Base-by-base conservation (phyloP, 805 yeast genomes). In the Candida nemodendra region DNA sequence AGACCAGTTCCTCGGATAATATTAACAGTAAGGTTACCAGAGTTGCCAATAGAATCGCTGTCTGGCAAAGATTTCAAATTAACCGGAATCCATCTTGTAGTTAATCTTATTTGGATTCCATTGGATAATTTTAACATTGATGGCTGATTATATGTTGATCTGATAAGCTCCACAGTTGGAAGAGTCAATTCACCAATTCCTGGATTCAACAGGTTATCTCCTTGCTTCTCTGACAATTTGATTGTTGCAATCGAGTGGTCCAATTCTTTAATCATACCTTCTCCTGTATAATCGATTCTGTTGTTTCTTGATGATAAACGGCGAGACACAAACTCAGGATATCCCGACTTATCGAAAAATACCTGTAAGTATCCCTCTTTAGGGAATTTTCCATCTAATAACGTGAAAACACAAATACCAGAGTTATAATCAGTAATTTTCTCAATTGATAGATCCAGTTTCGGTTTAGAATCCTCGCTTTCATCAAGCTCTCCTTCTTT, bases 71-170 rank as follows among this genome's bases (percentile, higher is more conserved):
- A 65, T 26, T 74, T 56, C 37, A 73, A 69, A 30, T 71, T 62
- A 9, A 88, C 64, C 21, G 99, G 99, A 54, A 88, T 74, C 85
- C 88, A 91, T 44, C 87, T 80, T 19, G 78, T 68, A 47, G 69
- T 74, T 44, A 89, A 62, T 45, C 72, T 72, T 14, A 76, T 72
- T 5, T 69, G 66, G 19, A 72, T 43, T 11, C 54, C 51, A 27
- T 47, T 49, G 13, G 68, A 58, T 45, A 89, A 61, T 2, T 74
- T 69, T 38, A 89, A 42, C 3, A 71, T 68, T 37, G 72, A 69
- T 21, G 90, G 85, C 44, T 74, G 67, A 36, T 74, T 66, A 57
- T 78, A 88, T n/a, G 84, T 74, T 44, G 76, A 74, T 53, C 77
- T 70, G 35, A 90, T 66, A 34, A 89, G 65, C 41, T 80, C 80